Conservation (phyloP, 208 protist genomes). For the Vickermania ingenoplastis region DNA sequence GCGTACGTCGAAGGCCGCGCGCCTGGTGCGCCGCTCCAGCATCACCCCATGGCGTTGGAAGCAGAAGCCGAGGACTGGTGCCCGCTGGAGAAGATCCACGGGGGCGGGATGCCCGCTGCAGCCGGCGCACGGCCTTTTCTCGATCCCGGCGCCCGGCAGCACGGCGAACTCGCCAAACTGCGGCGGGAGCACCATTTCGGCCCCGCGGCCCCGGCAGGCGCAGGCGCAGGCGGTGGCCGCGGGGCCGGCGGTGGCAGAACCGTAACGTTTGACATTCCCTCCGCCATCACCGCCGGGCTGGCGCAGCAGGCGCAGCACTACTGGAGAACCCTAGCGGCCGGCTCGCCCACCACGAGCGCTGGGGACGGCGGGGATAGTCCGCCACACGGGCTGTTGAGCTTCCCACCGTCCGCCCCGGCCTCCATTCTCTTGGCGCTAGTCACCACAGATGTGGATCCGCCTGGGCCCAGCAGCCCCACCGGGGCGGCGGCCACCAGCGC, state of each 20-base stretch:
- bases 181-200: neutral
- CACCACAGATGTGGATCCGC: too few species aligned
- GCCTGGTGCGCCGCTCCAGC: too few species aligned
- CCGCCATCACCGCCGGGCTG: too few species aligned
- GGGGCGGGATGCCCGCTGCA: constrained; percentile 13
- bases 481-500: too few species aligned
- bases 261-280: neutral
- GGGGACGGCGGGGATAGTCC: too few species aligned
- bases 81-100: constrained; percentile 33
- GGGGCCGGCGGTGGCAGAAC: neutral
- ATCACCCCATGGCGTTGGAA: constrained; percentile 68
- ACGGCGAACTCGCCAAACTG: neutral
- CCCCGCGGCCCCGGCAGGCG: neutral
- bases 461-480: too few species aligned
- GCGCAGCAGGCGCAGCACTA: too few species aligned
- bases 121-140: neutral
- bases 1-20: constrained; percentile 23
- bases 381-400: too few species aligned
- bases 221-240: neutral
- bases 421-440: too few species aligned
- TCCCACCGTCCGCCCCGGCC: too few species aligned
- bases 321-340: too few species aligned
- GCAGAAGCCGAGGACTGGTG: constrained; percentile 74
- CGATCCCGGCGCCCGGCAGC: neutral
- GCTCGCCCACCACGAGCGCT: too few species aligned